Conservation (phyloP, 2,329 filamentous ascomycete genomes). For the Ceratocystis lukuohia region DNA sequence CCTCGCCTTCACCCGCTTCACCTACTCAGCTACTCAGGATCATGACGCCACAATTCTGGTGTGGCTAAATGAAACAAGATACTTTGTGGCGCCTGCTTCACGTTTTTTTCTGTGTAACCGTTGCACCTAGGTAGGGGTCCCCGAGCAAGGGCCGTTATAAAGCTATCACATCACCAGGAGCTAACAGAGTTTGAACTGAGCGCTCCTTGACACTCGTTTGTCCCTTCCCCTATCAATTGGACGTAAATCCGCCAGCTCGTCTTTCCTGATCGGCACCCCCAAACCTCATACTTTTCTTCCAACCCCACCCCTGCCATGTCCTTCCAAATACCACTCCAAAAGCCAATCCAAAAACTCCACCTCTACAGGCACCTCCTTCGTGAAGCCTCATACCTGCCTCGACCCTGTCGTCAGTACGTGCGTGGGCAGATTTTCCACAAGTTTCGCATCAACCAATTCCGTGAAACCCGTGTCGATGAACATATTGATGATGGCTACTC, state of each 20-base stretch:
- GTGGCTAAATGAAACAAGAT: not conserved
- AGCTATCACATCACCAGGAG: too few relatives aligned
- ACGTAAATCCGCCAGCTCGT: too few relatives aligned
- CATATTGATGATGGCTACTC: constrained; percentile 32
- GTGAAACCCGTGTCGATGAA: constrained; percentile 24
- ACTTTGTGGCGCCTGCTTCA: not conserved
- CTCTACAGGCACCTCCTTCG: constrained; percentile 48
- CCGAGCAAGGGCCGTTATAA: not conserved
- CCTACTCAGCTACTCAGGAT: not conserved
- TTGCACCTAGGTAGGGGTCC: not conserved
- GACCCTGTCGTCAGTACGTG: constrained; percentile 35
- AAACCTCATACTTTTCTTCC: not conserved
- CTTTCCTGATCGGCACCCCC: not conserved
- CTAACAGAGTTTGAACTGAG: too few relatives aligned
- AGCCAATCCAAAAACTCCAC: constrained; percentile 26
- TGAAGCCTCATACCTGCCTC: constrained; percentile 46
- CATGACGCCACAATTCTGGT: not conserved
- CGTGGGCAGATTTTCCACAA: constrained; percentile 31
- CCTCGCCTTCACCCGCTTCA: not conserved
- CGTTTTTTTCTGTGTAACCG: constrained; percentile 1
- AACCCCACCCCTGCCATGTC: constrained; percentile 8
- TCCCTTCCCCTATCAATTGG: too few relatives aligned
- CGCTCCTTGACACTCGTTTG: too few relatives aligned
- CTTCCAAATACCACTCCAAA: constrained; percentile 26
- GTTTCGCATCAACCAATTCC: constrained; percentile 32